Conservation (phyloP, 2,329 filamentous ascomycete species). For the Ophiostoma perfectum region DNA sequence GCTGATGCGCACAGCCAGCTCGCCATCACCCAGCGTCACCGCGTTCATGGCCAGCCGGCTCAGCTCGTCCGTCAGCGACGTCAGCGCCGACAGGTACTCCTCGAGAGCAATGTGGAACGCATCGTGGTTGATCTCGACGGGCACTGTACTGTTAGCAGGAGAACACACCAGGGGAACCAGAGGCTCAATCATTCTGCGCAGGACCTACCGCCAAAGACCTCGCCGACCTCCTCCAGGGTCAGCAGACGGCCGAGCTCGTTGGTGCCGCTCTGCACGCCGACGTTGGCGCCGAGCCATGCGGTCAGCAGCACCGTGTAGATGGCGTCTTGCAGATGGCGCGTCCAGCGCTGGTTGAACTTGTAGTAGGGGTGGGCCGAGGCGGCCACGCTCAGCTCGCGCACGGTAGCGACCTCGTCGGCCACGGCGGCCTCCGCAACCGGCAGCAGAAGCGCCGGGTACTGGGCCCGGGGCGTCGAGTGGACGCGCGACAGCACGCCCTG, state of each 20-base stretch:
- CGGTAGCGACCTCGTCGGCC: slow-evolving; percentile 63
- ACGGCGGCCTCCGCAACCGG: slow-evolving; percentile 66
- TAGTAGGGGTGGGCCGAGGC: slow-evolving; percentile 92
- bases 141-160: slow-evolving; percentile 45
- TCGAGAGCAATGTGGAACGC: slow-evolving; percentile 94
- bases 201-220: slow-evolving; percentile 51
- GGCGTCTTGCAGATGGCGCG: slow-evolving; percentile 75
- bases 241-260: slow-evolving; percentile 57
- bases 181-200: no score
- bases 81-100: slow-evolving; percentile 88
- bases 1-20: slow-evolving; percentile 79
- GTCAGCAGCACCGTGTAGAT: slow-evolving; percentile 52
- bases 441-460: slow-evolving; percentile 57
- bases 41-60: slow-evolving; percentile 87
- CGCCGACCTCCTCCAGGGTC: slow-evolving; percentile 82
- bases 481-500: slow-evolving; percentile 82
- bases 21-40: slow-evolving; percentile 84
- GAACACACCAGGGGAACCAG: no score
- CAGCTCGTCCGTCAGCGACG: slow-evolving; percentile 83
- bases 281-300: slow-evolving; percentile 75
- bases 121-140: slow-evolving; percentile 84
- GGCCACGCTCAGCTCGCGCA: slow-evolving; percentile 63
- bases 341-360: slow-evolving; percentile 90
- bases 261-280: slow-evolving; percentile 37
- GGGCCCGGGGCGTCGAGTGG: slow-evolving; percentile 71